Evolutionary conservation across 192 early-diverging fungal species (phyloP).

Genomic region (Backusella liffmaniae): DNA sequence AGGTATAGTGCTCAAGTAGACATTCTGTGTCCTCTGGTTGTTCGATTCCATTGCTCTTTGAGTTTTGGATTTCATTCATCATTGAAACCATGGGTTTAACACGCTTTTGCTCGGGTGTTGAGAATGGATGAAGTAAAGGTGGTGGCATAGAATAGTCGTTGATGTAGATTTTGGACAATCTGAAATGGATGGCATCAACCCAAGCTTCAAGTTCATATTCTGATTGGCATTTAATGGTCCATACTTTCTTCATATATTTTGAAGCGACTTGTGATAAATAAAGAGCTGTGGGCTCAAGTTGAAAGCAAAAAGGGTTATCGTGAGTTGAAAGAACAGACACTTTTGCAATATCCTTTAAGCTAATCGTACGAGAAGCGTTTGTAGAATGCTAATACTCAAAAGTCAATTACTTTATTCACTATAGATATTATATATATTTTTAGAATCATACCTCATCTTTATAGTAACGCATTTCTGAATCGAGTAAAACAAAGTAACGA

Average conservation of each 20-base stretch:
- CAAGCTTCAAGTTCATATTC: conserved; percentile 10
- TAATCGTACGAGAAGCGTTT: conserved; percentile 4
- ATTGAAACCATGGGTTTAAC: neutral
- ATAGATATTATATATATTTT: neutral
- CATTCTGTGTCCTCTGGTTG: neutral
- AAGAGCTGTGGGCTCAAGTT: conserved; percentile 1
- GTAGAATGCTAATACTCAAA: conserved; percentile 3
- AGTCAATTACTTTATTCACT: neutral
- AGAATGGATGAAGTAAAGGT: neutral
- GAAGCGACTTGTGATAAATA: neutral
- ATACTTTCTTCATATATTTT: neutral
- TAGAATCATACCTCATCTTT: conserved; percentile 12
- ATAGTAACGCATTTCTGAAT: conserved; percentile 27
- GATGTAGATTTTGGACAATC: neutral
- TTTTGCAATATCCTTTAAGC: conserved; percentile 5
- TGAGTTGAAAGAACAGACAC: neutral
- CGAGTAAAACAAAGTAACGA: conserved; percentile 25
- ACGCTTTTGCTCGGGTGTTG: neutral
- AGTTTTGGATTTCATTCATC: neutral
- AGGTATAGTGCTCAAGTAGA: neutral
- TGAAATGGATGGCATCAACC: conserved; percentile 9
- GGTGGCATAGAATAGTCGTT: neutral
- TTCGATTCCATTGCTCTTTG: neutral
- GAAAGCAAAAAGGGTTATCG: conserved; percentile 8
- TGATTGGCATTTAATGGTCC: conserved; percentile 18